Evolutionary conservation across 129 eudicot genomes (phyloP), one percentile per base, ranked within the genome.

Genomic region (Chrysanthemum seticuspe): DNA sequence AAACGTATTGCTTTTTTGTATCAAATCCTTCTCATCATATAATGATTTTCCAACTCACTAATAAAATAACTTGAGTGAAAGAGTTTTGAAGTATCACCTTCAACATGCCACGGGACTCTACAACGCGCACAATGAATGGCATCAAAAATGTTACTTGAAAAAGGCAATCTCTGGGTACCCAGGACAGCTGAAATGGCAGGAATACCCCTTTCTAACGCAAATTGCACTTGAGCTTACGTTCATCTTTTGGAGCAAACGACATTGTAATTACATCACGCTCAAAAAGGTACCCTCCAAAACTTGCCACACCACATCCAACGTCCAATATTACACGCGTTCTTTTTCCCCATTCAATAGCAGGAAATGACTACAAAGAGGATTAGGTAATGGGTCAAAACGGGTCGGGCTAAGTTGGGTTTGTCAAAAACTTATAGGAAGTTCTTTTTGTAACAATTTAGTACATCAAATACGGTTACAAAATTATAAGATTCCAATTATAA

Each of bases 171-270:
- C 64, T 77, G 78, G 61, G 87, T 77, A 62, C 90, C 90, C 90
- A 86, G 83, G 23, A 86, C 90, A 69, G 87, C 87, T 44, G 83
- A 77, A 48, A 86, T 77, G 66, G 87, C 90, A 66, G 90, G 87
- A 55, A 85, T 82, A 64, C 90, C 90, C 77, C 90, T 82, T 71
- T 85, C 90, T 50, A 85, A 85, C 0, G 90, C 90, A 76, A 85
- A 82, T 25, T 85, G 90, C 19, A 82, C 87, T 79, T 85, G 90
- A 47, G 90, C 90, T 77, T 85, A 70, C 82, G 90, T 25, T 82
- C 90, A 56, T 85, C 90, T 66, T 85, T 85, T 71, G 90, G 90
- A 68, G 90, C 90, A 67, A 85, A 67, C 13, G 90, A 85, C 90
- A 85, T 86, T 48, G 87, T 73, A 25, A 86, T 47, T 7, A 75